Conservation (phyloP, 2,329 filamentous ascomycete species). For the Fusarium chaquense region DNA sequence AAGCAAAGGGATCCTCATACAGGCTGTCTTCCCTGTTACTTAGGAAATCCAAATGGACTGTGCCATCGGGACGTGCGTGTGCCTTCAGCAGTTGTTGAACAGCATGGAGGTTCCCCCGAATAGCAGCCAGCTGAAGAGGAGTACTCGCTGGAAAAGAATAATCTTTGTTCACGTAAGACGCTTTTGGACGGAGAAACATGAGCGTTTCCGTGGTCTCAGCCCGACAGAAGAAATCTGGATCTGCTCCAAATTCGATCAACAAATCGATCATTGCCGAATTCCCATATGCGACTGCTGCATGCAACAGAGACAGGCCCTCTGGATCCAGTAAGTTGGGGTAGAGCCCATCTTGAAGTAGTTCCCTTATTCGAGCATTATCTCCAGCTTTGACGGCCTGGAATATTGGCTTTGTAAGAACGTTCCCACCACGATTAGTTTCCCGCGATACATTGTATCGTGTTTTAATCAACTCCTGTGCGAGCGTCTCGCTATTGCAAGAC, state of each 20-base stretch:
- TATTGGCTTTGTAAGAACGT: not conserved
- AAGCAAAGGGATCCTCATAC: accelerated
- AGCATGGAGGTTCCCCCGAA: accelerated
- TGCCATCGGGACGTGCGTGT: not conserved
- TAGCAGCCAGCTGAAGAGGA: not conserved
- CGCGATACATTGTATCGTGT: accelerated
- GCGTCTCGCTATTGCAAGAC: not conserved
- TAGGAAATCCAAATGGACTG: accelerated
- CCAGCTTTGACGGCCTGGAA: not conserved
- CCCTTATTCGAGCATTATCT: not conserved
- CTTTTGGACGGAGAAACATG: no score
- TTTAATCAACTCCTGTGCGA: not conserved
- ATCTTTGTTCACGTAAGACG: no score
- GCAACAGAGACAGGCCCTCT: not conserved
- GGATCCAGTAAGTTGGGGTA: not conserved
- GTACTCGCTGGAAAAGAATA: no score
- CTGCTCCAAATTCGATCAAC: not conserved
- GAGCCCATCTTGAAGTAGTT: not conserved
- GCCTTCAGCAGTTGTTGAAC: not conserved
- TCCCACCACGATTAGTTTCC: no score
- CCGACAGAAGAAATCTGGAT: not conserved
- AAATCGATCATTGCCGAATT: not conserved
- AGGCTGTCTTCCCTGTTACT: accelerated
- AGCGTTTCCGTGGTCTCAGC: not conserved
- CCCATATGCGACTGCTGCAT: accelerated